Evolutionary conservation across 805 yeast species (phyloP), one percentile per base, ranked within the genome.

Genomic region (Millerozyma acaciae): DNA sequence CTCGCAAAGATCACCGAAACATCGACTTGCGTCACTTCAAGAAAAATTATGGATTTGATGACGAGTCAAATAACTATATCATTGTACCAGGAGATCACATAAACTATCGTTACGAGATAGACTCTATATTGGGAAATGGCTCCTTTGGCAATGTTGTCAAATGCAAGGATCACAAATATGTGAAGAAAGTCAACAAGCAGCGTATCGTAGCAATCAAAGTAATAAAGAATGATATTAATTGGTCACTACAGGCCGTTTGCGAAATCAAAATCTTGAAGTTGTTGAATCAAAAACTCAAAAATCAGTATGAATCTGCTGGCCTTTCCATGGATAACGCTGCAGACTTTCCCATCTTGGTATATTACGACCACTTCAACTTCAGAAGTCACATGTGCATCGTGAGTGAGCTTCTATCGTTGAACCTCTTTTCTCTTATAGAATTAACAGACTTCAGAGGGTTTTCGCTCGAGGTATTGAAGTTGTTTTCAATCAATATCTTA

Each of bases 381-480:
- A 66, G 95, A 37, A 80, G 85, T 14, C 96, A 86, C 49, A 73
- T 86, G 62, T 86, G 95, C 53, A 82, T 86, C 23, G 76, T 77
- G 1, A 82, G 89, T 0, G 95, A 87, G 50, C 55, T 81, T 5
- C 60, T 87, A 13, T 76, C 86, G 0, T 57, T 82, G 12, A 84
- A 84, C 37, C 51, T 86, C 21, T 82, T 73, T 45, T 81, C 86
- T 23, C 55, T 74, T 20, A 53, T 78, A 17, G 79, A 78, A 45
- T 44, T 73, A 1, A 62, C 69, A 0, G 51, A 63, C 18, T 78
- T 70, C 47, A 57, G 57, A 38, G 85, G 85, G 0, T 51, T 80
- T 16, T 57, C 68, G 7, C 51, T 65, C 26, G 30, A 46, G 1
- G 42, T 76, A 1, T 48, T 78, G 7, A 53, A 58, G 41, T 48